phyloP scores from a whole-genome alignment of 2,329 filamentous ascomycete genomes.

The Diaporthe sp. region DNA sequence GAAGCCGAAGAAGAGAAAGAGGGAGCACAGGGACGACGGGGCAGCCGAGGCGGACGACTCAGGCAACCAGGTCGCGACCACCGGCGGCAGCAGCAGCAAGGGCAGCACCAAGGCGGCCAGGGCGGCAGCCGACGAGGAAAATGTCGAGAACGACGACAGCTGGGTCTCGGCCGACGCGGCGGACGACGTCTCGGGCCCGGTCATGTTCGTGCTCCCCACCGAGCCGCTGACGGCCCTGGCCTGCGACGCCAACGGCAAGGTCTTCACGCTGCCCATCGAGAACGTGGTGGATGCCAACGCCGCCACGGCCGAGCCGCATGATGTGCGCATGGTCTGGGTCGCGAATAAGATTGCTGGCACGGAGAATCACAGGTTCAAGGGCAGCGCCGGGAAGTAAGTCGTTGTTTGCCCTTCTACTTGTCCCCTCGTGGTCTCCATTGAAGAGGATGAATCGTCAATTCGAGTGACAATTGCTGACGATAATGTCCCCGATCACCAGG shows the following conservation, averaged over 20 bases:
- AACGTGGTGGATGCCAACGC: conserved; percentile 89
- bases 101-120: conserved; percentile 44
- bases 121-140: conserved; percentile 50
- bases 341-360: conserved; percentile 86
- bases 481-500: conserved; percentile 51
- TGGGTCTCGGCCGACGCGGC: conserved; percentile 88
- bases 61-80: conserved; percentile 52
- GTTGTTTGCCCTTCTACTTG: neutral
- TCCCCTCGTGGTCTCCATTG: no score
- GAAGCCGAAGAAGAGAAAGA: conserved; percentile 67
- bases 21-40: conserved; percentile 31
- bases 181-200: conserved; percentile 81
- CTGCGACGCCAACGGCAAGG: conserved; percentile 86
- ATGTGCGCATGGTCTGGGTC: conserved; percentile 96
- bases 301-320: conserved; percentile 90
- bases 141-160: conserved; percentile 76
- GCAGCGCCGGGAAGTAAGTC: conserved; percentile 82
- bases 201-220: conserved; percentile 85
- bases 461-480: conserved; percentile 15
- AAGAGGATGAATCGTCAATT: no score
- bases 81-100: no score
- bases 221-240: conserved; percentile 79
- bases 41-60: conserved; percentile 65
- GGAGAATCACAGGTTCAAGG: conserved; percentile 86
- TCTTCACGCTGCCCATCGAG: conserved; percentile 84